A percentile compares a stretch with the other conserved stretches of the same genome.
Evolutionary conservation across 805 yeast species (phyloP).

Genomic region (Huiozyma naganishii): DNA sequence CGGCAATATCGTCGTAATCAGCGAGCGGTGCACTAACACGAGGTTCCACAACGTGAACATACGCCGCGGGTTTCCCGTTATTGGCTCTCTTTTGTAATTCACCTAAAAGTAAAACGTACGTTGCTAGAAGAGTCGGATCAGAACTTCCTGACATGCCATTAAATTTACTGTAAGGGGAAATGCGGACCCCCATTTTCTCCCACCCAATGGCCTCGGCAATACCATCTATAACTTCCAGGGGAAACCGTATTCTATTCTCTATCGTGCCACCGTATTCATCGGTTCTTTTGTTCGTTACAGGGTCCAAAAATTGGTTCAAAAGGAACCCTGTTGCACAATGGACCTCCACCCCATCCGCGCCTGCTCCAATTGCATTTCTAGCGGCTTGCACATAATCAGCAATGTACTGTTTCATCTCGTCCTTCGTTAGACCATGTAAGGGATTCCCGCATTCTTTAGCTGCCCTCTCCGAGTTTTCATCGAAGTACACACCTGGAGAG

Average conservation of each 20-base stretch:
- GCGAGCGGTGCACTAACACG: slow-evolving; percentile 10
- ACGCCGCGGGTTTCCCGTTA: slow-evolving; percentile 31
- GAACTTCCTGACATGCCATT: slow-evolving; percentile 30
- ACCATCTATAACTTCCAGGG: slow-evolving; percentile 40
- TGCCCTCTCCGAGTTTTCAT: slow-evolving; percentile 24
- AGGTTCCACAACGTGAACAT: slow-evolving; percentile 32
- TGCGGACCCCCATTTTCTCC: slow-evolving; percentile 35
- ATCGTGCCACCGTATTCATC: slow-evolving; percentile 46
- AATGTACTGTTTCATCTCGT: slow-evolving; percentile 31
- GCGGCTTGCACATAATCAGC: slow-evolving; percentile 37
- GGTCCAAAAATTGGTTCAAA: slow-evolving; percentile 42
- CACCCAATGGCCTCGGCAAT: slow-evolving; percentile 41
- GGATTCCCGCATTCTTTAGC: slow-evolving; percentile 26
- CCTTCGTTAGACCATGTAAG: slow-evolving; percentile 21
- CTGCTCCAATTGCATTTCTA: slow-evolving; percentile 23
- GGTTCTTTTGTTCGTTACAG: slow-evolving; percentile 32
- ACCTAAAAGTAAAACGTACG: slow-evolving; percentile 31
- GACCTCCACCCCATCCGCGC: slow-evolving; percentile 51
- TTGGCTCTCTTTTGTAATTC: slow-evolving; percentile 31
- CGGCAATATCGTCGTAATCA: slow-evolving; percentile 17
- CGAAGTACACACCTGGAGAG: slow-evolving; percentile 25
- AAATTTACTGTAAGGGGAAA: slow-evolving; percentile 34
- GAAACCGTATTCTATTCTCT: slow-evolving; percentile 36
- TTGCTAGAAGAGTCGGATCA: slow-evolving; percentile 29
- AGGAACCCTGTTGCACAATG: slow-evolving; percentile 63